Base-by-base conservation (phyloP, 345 rosid species). In the Aquilaria yunnanensis region DNA sequence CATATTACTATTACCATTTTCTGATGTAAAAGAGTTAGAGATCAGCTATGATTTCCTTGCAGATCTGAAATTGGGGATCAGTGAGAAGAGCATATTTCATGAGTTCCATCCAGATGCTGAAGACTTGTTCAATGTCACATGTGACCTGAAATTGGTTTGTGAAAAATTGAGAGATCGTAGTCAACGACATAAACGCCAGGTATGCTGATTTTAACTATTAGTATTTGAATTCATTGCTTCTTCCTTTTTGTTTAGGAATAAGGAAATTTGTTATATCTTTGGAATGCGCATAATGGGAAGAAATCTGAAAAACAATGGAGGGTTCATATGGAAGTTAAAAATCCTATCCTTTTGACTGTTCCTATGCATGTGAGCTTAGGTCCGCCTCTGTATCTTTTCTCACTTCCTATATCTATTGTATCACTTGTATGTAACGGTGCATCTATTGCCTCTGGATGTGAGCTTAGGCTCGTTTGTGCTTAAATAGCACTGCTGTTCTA, bases 81-180 rank as follows among this genome's bases (percentile, higher is more conserved):
- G 96, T 59, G 98, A 93, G 70, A 93, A 82, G 79, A 86, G 88
- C 75, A 83, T 93, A 67, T 93, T 93, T 75, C 92, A 88, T 56
- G 98, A 90, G 77, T 93, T 93, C 69, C 98, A 93, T 77, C 94
- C 96, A 0, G 98, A 90, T 84, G 97, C 98, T 1, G 96, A 93
- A 74, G 96, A 93, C 74, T 76, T 93, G 75, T 93, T 93, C 70
- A 90, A 93, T 70, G 98, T 93, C 64, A 93, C 98, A 0, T 93
- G 97, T 78, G 98, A 93, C 80, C 73, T 93, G 74, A 93, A 90
- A 66, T 74, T 93, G 71, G 98, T 93, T 32, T 93, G 98, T 71
- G 97, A 86, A 60, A 91, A 81, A 79, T 70, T 92, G 66, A 80
- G 73, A 75, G 90, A 90, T 77, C 87, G 84, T 31, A 78, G 73